Conservation (phyloP, 345 rosid genomes). For the Lumnitzera littorea region DNA sequence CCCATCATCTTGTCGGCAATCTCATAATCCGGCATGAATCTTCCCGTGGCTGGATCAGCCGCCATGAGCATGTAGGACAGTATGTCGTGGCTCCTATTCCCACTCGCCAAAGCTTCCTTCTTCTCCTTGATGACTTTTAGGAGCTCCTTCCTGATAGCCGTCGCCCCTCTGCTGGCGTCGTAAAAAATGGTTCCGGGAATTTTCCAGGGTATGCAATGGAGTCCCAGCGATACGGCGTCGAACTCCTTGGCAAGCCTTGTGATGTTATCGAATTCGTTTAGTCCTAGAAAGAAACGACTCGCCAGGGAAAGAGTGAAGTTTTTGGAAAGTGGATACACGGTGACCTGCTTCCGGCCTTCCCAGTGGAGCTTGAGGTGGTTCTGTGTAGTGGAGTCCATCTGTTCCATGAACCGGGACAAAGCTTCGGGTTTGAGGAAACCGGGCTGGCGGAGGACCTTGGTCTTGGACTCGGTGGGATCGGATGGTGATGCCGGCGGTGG, state of each 20-base stretch:
- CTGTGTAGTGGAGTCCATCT: conserved; percentile 31
- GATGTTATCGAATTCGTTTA: conserved; percentile 24
- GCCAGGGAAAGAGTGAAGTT: conserved; percentile 34
- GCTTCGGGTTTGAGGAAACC: conserved; percentile 47
- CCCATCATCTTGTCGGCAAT: conserved; percentile 51
- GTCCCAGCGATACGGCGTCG: conserved; percentile 27
- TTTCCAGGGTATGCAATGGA: conserved; percentile 32
- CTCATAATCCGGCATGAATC: conserved; percentile 34
- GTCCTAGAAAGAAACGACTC: conserved; percentile 38
- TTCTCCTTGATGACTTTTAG: conserved; percentile 25
- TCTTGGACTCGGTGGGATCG: conserved; percentile 4
- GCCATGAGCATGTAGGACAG: conserved; percentile 26
- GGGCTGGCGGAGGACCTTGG: conserved; percentile 21
- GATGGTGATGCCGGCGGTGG: neutral
- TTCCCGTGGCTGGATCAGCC: conserved; percentile 21
- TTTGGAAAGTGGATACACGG: conserved; percentile 27
- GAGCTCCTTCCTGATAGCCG: conserved; percentile 21
- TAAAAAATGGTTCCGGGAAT: conserved; percentile 29
- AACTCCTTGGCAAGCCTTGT: conserved; percentile 23
- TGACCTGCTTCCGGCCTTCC: conserved; percentile 24
- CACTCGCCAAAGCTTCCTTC: conserved; percentile 19
- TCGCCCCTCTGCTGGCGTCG: conserved; percentile 24
- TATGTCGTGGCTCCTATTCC: conserved; percentile 21
- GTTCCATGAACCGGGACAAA: conserved; percentile 25
- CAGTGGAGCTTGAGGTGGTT: conserved; percentile 25